Conservation (phyloP, 1,139 yeast genomes). For the Hyphopichia wangnamkhiaoensis region DNA sequence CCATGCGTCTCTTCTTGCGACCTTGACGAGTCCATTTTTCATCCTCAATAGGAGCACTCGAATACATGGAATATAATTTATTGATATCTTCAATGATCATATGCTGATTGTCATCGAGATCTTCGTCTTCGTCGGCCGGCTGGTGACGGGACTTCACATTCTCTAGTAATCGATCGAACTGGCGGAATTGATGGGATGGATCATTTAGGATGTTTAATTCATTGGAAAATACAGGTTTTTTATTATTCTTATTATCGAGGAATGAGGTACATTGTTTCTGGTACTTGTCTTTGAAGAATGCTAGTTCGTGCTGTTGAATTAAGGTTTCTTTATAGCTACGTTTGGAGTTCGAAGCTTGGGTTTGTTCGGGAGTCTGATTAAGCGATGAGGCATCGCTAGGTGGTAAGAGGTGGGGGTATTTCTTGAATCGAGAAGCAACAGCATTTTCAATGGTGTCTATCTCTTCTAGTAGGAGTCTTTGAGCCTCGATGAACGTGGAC, state of each 20-base stretch:
- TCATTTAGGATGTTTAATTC: constrained; percentile 30
- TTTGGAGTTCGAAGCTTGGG: constrained; percentile 19
- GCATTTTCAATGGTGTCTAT: constrained; percentile 36
- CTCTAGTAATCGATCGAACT: constrained; percentile 45
- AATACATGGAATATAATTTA: constrained; percentile 37
- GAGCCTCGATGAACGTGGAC: constrained; percentile 37
- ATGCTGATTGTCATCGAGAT: too few relatives aligned
- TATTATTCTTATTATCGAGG: constrained; percentile 14
- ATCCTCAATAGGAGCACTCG: constrained; percentile 25
- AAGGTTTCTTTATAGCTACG: constrained; percentile 47
- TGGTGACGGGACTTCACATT: constrained; percentile 24
- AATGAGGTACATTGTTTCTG: constrained; percentile 26
- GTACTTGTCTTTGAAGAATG: constrained; percentile 51
- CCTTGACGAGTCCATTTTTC: constrained; percentile 13
- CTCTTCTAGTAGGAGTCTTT: constrained; percentile 39
- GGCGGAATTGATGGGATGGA: constrained; percentile 27
- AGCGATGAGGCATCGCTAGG: constrained; percentile 4
- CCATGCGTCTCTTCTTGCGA: constrained; percentile 26
- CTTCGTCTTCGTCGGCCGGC: constrained; percentile 3
- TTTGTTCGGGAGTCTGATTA: neutral
- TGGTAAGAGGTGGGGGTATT: constrained; percentile 28
- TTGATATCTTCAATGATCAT: constrained; percentile 30
- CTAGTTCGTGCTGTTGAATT: constrained; percentile 71
- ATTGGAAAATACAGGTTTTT: constrained; percentile 15
- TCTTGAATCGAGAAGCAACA: constrained; percentile 29